Conservation (phyloP, 2,329 filamentous ascomycete species). For the Saccharata proteae region DNA sequence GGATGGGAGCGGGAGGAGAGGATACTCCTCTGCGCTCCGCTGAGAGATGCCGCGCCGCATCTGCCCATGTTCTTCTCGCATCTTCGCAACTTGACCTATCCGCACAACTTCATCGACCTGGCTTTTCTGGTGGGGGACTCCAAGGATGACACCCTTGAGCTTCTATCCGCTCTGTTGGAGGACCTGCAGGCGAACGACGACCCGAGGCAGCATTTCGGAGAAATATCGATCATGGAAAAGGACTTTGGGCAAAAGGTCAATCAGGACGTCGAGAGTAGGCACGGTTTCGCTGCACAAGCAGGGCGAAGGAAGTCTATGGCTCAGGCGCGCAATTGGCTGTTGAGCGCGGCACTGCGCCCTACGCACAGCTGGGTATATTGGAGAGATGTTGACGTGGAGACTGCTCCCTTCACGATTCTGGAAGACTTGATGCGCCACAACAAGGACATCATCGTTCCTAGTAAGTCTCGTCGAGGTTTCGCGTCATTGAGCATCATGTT, state of each 20-base stretch:
- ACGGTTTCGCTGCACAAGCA: conserved; percentile 94
- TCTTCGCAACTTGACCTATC: conserved; percentile 90
- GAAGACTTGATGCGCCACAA: conserved; percentile 98
- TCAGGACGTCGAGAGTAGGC: conserved; percentile 92
- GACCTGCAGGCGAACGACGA: conserved; percentile 71
- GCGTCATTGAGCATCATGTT: too few species aligned
- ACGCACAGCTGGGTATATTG: conserved; percentile 99
- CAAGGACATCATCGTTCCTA: conserved; percentile 96
- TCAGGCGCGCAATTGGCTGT: conserved; percentile 89
- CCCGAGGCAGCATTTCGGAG: conserved; percentile 73
- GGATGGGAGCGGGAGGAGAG: conserved; percentile 96
- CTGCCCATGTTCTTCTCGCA: conserved; percentile 98
- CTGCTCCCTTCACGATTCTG: conserved; percentile 88
- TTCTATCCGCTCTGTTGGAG: conserved; percentile 64
- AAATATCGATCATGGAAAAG: conserved; percentile 96
- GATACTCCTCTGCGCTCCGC: conserved; percentile 85
- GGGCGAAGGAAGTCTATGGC: conserved; percentile 94
- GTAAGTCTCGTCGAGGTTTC: conserved; percentile 61
- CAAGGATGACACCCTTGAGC: conserved; percentile 73
- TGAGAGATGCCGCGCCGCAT: conserved; percentile 86
- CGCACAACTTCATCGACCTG: conserved; percentile 89
- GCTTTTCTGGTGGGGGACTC: conserved; percentile 96
- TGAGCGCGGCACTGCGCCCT: conserved; percentile 83
- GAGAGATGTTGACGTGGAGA: conserved; percentile 97
- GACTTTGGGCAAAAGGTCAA: conserved; percentile 97